Percentiles rank a stretch among this genome's conserved stretches.
These are phyloP conservation scores for Rhipidocladum racemiflorum DNA, from an alignment of 176 grass and related monocot species.

Conservation along the genomic window DNA sequence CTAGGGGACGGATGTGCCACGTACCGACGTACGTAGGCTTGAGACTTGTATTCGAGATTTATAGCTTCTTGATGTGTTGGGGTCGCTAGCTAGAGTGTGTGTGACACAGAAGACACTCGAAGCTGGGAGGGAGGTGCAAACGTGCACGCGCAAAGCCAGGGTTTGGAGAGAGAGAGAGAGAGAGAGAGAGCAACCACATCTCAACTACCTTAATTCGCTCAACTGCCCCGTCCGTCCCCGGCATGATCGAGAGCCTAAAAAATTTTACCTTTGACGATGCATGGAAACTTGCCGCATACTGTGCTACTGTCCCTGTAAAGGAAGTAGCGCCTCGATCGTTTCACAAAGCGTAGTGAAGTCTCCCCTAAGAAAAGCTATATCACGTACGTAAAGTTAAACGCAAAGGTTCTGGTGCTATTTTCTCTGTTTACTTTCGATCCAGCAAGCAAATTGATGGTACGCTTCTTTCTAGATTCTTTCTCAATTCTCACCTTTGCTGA, in stretches of 20 bases:
- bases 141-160: conserved; percentile 40
- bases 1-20: not conserved
- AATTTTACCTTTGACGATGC: not conserved
- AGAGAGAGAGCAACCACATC: conserved; percentile 55
- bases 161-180: conserved; percentile 3
- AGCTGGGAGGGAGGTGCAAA: conserved; percentile 48
- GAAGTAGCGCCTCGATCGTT: not conserved
- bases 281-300: conserved; percentile 26
- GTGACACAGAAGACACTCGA: conserved; percentile 40
- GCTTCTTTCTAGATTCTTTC: not conserved
- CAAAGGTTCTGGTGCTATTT: not conserved
- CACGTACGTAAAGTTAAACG: not conserved
- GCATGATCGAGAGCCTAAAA: not conserved
- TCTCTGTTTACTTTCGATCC: not conserved
- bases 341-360: not conserved
- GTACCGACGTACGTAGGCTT: not conserved
- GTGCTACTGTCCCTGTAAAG: not conserved
- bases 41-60: conserved; percentile 30
- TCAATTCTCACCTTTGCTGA: not conserved
- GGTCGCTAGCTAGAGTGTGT: not conserved
- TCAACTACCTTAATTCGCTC: conserved; percentile 63
- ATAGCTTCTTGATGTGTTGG: not conserved
- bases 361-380: not conserved
- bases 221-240: conserved; percentile 44
- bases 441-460: not conserved